Evolutionary conservation across 1,284 basidiomycete species (phyloP), one percentile per base, ranked within the genome.

Genomic region (Hemileia vastatrix): DNA sequence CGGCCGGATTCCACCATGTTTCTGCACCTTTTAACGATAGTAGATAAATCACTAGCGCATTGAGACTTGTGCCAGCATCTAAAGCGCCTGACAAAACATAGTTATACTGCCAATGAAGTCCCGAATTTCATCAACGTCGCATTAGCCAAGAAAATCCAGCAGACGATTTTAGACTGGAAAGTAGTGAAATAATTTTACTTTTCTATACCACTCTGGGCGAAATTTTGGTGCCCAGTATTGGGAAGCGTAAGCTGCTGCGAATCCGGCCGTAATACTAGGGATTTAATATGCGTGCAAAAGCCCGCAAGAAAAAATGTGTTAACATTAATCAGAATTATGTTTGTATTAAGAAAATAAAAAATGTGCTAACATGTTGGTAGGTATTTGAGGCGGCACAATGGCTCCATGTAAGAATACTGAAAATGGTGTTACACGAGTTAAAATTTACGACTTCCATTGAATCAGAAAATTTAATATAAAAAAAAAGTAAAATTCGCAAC

Each of bases 51-150:
- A 66, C 53, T 18, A 74, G 49, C 0, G 73, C 73, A 45, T 74
- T 70, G 47, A 74, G 65, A 31, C 64, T 67, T 3, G 71, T 72
- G 6, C 71, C 73, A 1, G 72, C 71, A 57, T 74, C 73, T 19
- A 70, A 54, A 4, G 69, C 69, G 3, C 57, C 57, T 1, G 63
- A 63, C 23, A 67, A 61, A 11, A 66, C 65, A 63, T 66, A 69
- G 56, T 52, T 47, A 63, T 60, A 66, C 66, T 67, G 51, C 24
- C 15, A 59, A 23, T 4, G 32, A 3, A 8, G 40, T n/a, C 2
- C 2, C n/a, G n/a, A 6, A 18, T 19, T 8, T 3, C 18, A 18
- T 63, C 18, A 64, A 57, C 15, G 63, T 59, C 18, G 57, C 62
- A 6, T 54, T 56, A 9, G 36, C 49, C 44, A 65, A 58, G 24